Percentiles rank a stretch among this genome's conserved stretches.
phyloP scores from a whole-genome alignment of 768 basidiomycete species.

The Leccinum aurantiacum region DNA sequence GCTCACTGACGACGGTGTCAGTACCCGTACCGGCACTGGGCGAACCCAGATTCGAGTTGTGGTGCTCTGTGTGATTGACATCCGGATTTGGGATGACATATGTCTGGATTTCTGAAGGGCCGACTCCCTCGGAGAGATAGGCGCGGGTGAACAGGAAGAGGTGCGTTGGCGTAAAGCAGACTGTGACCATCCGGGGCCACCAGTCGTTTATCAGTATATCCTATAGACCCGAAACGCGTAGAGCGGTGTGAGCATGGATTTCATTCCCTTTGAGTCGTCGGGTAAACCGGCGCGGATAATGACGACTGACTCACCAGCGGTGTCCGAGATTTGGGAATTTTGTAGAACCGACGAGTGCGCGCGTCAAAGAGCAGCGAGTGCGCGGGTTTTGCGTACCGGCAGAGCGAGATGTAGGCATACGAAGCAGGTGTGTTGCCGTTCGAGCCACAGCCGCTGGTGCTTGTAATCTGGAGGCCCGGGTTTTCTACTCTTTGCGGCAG shows the following conservation, averaged over 20 bases:
- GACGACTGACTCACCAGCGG: slow-evolving; percentile 6
- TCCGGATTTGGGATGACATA: slow-evolving; percentile 12
- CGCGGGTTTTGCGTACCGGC: slow-evolving; percentile 3
- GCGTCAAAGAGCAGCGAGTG: slow-evolving; percentile 19
- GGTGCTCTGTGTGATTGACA: background rate
- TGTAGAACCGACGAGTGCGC: slow-evolving; percentile 16
- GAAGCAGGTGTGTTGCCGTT: slow-evolving; percentile 5
- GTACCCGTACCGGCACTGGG: background rate
- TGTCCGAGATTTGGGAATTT: slow-evolving; percentile 16
- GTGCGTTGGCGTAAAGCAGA: slow-evolving; percentile 13
- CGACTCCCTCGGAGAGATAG: slow-evolving; percentile 9
- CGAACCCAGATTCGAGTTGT: background rate
- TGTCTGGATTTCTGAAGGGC: slow-evolving; percentile 16
- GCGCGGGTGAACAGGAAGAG: slow-evolving; percentile 14
- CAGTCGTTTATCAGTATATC: slow-evolving; percentile 15
- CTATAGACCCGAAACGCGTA: slow-evolving; percentile 1
- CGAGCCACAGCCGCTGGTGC: background rate
- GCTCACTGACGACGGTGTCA: slow-evolving; percentile 6
- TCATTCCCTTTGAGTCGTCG: no score
- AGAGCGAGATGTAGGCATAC: slow-evolving; percentile 18
- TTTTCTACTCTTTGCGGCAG: slow-evolving; percentile 5
- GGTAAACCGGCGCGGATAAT: no score
- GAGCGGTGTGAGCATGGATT: no score
- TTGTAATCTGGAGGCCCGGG: slow-evolving; percentile 10
- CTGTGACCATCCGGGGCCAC: slow-evolving; percentile 14